Evolutionary conservation across 2,329 filamentous ascomycete species (phyloP).

Genomic region (Aspergillus sp.): DNA sequence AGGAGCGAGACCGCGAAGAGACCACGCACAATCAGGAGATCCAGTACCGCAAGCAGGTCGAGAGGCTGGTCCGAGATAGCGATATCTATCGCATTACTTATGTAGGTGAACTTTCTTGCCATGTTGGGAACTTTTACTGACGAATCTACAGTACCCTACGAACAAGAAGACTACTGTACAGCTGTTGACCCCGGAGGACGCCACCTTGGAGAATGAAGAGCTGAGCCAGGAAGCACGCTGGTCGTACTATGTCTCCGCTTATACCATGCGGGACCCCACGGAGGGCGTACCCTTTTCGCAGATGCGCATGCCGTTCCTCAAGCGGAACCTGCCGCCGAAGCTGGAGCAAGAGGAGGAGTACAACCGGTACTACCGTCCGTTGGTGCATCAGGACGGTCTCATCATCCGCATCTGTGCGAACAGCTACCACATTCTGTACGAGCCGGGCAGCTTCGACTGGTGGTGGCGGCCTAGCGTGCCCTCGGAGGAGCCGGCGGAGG

Average conservation of each 20-base stretch:
- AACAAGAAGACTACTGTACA: constrained; percentile 70
- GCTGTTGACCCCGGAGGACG: constrained; percentile 84
- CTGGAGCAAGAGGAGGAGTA: constrained; percentile 63
- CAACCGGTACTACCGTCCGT: constrained; percentile 53
- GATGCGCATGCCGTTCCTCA: constrained; percentile 67
- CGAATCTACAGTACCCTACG: constrained; percentile 57
- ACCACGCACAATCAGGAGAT: constrained; percentile 90
- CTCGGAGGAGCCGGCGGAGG: constrained; percentile 29
- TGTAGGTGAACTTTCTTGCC: constrained; percentile 59
- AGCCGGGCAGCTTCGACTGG: constrained; percentile 67
- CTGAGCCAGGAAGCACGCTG: constrained; percentile 65
- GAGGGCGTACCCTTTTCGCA: constrained; percentile 68
- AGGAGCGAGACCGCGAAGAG: constrained; percentile 75
- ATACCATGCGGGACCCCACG: constrained; percentile 83
- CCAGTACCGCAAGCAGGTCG: constrained; percentile 84
- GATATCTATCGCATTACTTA: constrained; percentile 89
- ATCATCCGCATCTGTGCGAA: constrained; percentile 73
- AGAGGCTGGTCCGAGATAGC: constrained; percentile 88
- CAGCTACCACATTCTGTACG: constrained; percentile 77
- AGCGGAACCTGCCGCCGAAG: constrained; percentile 65
- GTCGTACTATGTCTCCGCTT: constrained; percentile 95
- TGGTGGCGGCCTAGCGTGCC: constrained; percentile 55
- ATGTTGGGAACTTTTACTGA: constrained; percentile 23
- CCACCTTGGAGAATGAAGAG: constrained; percentile 71
- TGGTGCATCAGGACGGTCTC: constrained; percentile 66